A percentile compares a stretch with the other conserved stretches of the same genome.
These are phyloP conservation scores for Neostapfia colusana DNA, from an alignment of 176 grass and related monocot genomes.

Conservation along the genomic window DNA sequence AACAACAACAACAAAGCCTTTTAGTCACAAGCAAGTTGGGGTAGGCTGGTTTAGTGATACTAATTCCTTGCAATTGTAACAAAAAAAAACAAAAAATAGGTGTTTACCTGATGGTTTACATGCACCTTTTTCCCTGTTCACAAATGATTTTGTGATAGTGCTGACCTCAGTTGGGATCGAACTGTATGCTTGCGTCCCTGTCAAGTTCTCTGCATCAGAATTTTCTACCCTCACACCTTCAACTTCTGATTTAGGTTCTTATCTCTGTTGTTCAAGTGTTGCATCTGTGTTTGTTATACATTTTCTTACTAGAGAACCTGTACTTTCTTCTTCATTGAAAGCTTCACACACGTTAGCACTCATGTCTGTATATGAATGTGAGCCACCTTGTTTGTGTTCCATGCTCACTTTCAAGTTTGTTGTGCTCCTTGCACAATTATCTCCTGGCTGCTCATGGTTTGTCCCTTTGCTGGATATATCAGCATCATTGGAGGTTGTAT, in stretches of 20 bases:
- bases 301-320: constrained; percentile 34
- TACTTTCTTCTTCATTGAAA: constrained; percentile 41
- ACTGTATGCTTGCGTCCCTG: constrained; percentile 19
- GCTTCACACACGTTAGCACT: constrained; percentile 32
- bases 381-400: constrained; percentile 25
- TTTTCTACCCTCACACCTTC: constrained; percentile 4
- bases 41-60: neutral
- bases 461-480: constrained; percentile 30
- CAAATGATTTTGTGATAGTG: constrained; percentile 21
- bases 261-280: constrained; percentile 16
- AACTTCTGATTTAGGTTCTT: constrained; percentile 18
- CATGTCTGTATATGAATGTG: constrained; percentile 40
- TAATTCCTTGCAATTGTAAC: constrained; percentile 14
- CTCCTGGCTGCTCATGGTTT: constrained; percentile 21
- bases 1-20: no score
- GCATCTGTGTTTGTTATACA: constrained; percentile 13
- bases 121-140: constrained; percentile 26
- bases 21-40: no score
- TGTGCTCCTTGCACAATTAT: constrained; percentile 35
- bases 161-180: constrained; percentile 28
- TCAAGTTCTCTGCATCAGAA: constrained; percentile 23
- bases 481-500: constrained; percentile 1
- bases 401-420: constrained; percentile 22
- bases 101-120: constrained; percentile 41
- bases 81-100: constrained; percentile 24